These are phyloP conservation scores for Tricholoma sp. DNA, from an alignment of 768 basidiomycete species.

Conservation along the genomic window DNA sequence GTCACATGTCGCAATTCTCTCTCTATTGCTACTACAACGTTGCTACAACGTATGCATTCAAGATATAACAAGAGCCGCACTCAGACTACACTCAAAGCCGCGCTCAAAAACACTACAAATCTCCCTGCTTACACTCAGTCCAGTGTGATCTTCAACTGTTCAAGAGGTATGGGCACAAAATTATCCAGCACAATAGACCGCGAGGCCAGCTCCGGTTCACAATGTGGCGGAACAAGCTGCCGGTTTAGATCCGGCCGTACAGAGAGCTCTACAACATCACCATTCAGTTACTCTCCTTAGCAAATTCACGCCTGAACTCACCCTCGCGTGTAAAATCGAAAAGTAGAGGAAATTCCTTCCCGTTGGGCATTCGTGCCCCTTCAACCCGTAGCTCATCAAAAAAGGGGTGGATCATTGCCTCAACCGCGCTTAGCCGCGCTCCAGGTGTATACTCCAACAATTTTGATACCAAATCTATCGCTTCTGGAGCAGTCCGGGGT, in stretches of 20 bases:
- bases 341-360: constrained; percentile 1
- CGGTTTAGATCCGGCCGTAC: constrained; percentile 93
- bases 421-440: constrained; percentile 82
- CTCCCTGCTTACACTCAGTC: constrained; percentile 49
- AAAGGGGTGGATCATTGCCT: constrained; percentile 93
- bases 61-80: constrained; percentile 27
- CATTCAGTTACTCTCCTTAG: neutral
- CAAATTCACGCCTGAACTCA: constrained; percentile 33
- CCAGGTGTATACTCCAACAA: constrained; percentile 98
- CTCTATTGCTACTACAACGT: constrained; percentile 15
- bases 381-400: constrained; percentile 93
- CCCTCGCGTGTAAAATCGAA: constrained; percentile 40
- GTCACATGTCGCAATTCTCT: constrained; percentile 41
- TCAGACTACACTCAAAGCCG: constrained; percentile 6
- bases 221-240: constrained; percentile 85
- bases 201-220: constrained; percentile 83
- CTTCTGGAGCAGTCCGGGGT: constrained; percentile 92
- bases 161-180: constrained; percentile 97
- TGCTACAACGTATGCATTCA: constrained; percentile 29
- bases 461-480: constrained; percentile 93
- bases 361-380: constrained; percentile 80
- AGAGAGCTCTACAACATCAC: constrained; percentile 69
- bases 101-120: constrained; percentile 8
- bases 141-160: constrained; percentile 90
- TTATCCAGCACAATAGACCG: constrained; percentile 83